Conservation (phyloP, 305 asterid genomes). For the Fraxinus floribunda region DNA sequence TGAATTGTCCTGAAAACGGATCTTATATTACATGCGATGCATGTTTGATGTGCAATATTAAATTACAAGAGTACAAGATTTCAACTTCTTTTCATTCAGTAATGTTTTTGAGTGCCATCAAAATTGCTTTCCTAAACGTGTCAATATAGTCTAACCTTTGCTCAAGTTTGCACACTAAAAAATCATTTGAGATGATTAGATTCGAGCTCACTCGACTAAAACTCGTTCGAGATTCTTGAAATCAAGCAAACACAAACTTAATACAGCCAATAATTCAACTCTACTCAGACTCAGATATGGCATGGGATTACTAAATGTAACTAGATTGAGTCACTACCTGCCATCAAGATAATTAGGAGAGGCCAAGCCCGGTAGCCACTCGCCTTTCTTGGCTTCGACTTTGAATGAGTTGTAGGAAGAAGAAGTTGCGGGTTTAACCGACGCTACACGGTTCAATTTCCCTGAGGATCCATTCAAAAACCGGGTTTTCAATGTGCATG, state of each 20-base stretch:
- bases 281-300: not conserved
- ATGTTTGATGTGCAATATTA: not conserved
- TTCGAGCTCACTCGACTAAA: not conserved
- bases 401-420: constrained; percentile 43
- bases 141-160: not conserved
- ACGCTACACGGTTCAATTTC: constrained; percentile 52
- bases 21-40: not conserved
- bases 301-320: not conserved
- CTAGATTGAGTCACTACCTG: constrained; percentile 42
- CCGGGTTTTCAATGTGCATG: constrained; percentile 47
- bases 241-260: not conserved
- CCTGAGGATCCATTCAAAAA: constrained; percentile 63
- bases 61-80: not conserved
- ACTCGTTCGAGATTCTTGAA: not conserved
- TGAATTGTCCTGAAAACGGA: not conserved
- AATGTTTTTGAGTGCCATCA: not conserved
- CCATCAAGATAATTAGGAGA: constrained; percentile 84
- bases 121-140: not conserved
- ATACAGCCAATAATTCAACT: not conserved
- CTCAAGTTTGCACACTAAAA: not conserved
- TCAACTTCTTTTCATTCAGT: not conserved
- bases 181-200: not conserved
- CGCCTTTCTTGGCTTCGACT: constrained; percentile 92
- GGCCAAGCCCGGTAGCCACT: constrained; percentile 93
- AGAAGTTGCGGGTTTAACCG: constrained; percentile 41